phyloP scores from a whole-genome alignment of 2,329 filamentous ascomycete species.

The Hypoxylon sp. region DNA sequence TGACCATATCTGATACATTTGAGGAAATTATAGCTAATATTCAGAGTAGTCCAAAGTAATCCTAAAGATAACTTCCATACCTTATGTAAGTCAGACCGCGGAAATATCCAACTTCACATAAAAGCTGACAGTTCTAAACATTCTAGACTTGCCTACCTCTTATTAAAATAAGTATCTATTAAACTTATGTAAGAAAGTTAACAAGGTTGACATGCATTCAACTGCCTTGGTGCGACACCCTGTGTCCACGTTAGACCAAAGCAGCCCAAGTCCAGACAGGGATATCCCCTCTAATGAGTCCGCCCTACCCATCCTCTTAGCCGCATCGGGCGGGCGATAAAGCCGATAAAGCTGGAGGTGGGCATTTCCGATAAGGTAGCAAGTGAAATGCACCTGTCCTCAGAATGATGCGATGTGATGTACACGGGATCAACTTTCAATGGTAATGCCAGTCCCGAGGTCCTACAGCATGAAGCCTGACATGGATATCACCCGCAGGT shows the following conservation, averaged over 20 bases:
- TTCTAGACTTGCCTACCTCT: neutral
- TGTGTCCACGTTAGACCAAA: neutral
- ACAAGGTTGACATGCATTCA: neutral
- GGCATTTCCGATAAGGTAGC: slow-evolving; percentile 38
- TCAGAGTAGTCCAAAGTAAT: neutral
- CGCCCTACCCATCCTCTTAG: slow-evolving; percentile 34
- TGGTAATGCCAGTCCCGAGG: slow-evolving; percentile 16
- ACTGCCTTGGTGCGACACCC: slow-evolving; percentile 11
- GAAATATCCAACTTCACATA: neutral
- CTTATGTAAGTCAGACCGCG: neutral
- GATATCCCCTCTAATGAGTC: slow-evolving; percentile 26
- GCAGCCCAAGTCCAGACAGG: slow-evolving; percentile 23
- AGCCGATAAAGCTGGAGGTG: slow-evolving; percentile 29
- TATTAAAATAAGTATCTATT: neutral
- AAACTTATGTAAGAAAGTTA: neutral
- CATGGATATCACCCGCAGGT: slow-evolving; percentile 42
- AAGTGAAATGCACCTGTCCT: slow-evolving; percentile 29
- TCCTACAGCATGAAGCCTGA: slow-evolving; percentile 27
- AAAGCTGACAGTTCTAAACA: neutral
- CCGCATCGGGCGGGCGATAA: slow-evolving; percentile 32
- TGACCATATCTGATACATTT: slow-evolving; percentile 10
- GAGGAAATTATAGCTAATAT: neutral
- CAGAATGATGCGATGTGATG: slow-evolving; percentile 39
- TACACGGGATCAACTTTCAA: slow-evolving; percentile 46
- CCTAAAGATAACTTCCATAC: neutral